phyloP scores from a whole-genome alignment of 148 eudicot species.

The Fagopyrum esculentum region DNA sequence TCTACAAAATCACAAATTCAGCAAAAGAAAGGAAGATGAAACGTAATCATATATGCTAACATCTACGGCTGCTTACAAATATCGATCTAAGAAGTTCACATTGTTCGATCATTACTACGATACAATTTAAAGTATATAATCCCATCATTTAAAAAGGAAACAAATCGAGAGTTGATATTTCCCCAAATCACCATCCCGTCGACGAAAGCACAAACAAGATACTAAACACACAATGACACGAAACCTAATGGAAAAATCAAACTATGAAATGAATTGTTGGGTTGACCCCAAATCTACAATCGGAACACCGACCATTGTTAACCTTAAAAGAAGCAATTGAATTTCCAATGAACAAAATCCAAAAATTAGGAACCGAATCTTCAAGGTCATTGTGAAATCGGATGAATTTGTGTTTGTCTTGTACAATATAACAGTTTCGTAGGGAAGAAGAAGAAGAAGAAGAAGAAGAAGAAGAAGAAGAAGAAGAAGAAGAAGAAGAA shows the following conservation, averaged over 20 bases:
- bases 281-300: too few relatives aligned
- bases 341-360: too few relatives aligned
- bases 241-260: neutral
- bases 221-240: neutral
- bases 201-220: conserved; percentile 1
- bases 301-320: too few relatives aligned
- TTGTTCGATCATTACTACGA: neutral
- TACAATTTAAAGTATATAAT: neutral
- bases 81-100: neutral
- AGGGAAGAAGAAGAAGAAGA: too few relatives aligned
- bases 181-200: neutral
- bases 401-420: too few relatives aligned
- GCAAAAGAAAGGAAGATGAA: neutral
- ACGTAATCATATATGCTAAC: neutral
- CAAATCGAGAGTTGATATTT: neutral
- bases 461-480: too few relatives aligned
- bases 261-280: too few relatives aligned
- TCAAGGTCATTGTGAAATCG: too few relatives aligned
- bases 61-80: neutral
- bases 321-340: too few relatives aligned
- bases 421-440: too few relatives aligned
- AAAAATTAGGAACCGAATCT: too few relatives aligned
- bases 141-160: neutral
- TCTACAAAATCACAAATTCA: neutral
- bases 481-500: too few relatives aligned